Conservation (phyloP, 1,284 basidiomycete species). For the Ceratorhiza oryzae-sativae region DNA sequence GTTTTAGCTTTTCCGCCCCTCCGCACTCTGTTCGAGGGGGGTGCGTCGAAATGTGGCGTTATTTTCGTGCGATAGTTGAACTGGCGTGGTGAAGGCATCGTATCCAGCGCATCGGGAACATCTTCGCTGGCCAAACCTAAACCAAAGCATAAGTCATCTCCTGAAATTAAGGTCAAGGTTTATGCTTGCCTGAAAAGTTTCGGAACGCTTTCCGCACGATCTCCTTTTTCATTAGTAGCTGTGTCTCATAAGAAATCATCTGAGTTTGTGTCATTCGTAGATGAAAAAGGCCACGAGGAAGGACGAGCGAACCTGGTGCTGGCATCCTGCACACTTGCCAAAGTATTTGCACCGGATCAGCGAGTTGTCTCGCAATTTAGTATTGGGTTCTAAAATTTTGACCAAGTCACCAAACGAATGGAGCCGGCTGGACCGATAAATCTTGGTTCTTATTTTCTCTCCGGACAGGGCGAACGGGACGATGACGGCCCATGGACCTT, state of each 20-base stretch:
- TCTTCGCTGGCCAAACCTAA: constrained; percentile 63
- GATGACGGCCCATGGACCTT: constrained; percentile 76
- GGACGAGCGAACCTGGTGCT: constrained; percentile 66
- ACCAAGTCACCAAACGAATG: constrained; percentile 81
- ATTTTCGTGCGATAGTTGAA: constrained; percentile 97
- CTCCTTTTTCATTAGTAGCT: constrained; percentile 84
- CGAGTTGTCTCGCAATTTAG: constrained; percentile 67
- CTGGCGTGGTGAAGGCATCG: constrained; percentile 85
- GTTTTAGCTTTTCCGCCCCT: constrained; percentile 52
- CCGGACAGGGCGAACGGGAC: constrained; percentile 85
- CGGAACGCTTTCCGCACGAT: constrained; percentile 89
- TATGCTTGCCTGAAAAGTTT: constrained; percentile 71
- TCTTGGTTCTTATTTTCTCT: constrained; percentile 74
- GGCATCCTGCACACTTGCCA: constrained; percentile 78
- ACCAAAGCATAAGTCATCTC: background rate
- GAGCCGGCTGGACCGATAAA: constrained; percentile 71
- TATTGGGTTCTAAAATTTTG: constrained; percentile 70
- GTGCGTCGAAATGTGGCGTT: constrained; percentile 93
- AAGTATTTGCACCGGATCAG: constrained; percentile 85
- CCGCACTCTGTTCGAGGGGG: constrained; percentile 58
- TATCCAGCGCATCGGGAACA: constrained; percentile 75
- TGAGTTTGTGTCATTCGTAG: constrained; percentile 50
- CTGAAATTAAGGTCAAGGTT: constrained; percentile 10
- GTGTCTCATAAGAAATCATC: constrained; percentile 88
- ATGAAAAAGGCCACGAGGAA: background rate